Evolutionary conservation across 345 rosid genomes (phyloP).

Genomic region (Rhodomyrtus tomentosa): DNA sequence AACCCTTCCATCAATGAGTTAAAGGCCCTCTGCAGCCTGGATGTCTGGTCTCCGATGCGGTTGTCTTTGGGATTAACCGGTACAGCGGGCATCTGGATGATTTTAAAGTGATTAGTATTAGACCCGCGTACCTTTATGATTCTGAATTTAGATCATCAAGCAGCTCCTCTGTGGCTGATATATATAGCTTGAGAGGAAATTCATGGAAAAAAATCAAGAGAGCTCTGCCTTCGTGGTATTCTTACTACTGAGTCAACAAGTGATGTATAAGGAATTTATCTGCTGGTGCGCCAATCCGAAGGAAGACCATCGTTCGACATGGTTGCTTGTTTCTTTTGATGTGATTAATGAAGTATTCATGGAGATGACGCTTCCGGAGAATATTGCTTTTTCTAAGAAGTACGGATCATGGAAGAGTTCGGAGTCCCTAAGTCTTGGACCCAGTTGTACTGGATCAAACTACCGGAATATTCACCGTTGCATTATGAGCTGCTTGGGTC

Average conservation of each 20-base stretch:
- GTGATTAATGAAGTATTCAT: not conserved
- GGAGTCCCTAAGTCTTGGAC: not conserved
- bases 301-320: not conserved
- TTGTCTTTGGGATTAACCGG: not conserved
- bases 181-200: not conserved
- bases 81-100: not conserved
- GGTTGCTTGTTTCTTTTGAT: not conserved
- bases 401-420: not conserved
- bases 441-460: not conserved
- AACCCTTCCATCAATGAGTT: conserved; percentile 1
- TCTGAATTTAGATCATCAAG: not conserved
- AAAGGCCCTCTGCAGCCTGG: not conserved
- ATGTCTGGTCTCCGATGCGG: not conserved
- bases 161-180: not conserved
- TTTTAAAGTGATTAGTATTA: not conserved
- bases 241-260: not conserved
- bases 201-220: not conserved
- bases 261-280: not conserved
- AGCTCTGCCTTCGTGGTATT: not conserved
- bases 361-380: not conserved
- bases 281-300: not conserved
- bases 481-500: not conserved
- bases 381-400: not conserved
- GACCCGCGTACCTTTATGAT: not conserved
- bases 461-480: not conserved